phyloP scores from a whole-genome alignment of 495 filamentous ascomycete genomes.

The Podospora anserina region DNA sequence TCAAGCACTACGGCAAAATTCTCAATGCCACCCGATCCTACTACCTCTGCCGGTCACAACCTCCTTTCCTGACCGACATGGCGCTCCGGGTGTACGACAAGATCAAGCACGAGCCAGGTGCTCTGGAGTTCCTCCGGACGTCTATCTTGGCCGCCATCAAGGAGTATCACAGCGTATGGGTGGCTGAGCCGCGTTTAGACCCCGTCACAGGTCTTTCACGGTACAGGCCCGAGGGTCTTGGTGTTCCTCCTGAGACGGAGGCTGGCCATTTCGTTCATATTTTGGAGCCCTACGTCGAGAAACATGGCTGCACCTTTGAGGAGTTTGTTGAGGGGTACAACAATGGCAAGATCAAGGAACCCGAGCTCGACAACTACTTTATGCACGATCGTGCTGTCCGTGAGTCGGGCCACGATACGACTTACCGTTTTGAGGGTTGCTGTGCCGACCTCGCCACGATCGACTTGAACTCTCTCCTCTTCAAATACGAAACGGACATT shows the following conservation, averaged over 20 bases:
- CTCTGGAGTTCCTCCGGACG: constrained; percentile 71
- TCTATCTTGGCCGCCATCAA: constrained; percentile 91
- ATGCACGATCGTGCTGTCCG: constrained; percentile 90
- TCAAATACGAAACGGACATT: constrained; percentile 95
- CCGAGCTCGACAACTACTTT: constrained; percentile 90
- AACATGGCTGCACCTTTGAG: constrained; percentile 73
- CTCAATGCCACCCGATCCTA: constrained; percentile 95
- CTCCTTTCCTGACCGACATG: constrained; percentile 97
- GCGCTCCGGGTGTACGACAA: constrained; percentile 83
- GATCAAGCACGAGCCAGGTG: constrained; percentile 74
- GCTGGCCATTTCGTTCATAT: constrained; percentile 83
- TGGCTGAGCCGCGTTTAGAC: constrained; percentile 73
- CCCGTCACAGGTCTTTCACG: constrained; percentile 76
- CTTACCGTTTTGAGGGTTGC: constrained; percentile 83
- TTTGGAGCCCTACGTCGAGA: constrained; percentile 79
- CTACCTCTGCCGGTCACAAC: constrained; percentile 89
- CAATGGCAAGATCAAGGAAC: constrained; percentile 68
- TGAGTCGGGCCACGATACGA: constrained; percentile 96
- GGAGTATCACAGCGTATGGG: constrained; percentile 93
- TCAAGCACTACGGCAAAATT: constrained; percentile 96
- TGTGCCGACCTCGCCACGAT: constrained; percentile 89
- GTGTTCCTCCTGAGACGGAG: constrained; percentile 93
- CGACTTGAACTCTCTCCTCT: constrained; percentile 88
- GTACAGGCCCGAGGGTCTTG: constrained; percentile 84
- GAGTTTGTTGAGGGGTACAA: constrained; percentile 90